These are phyloP conservation scores for Claviceps digitariae DNA, from an alignment of 2,329 filamentous ascomycete species.

Conservation along the genomic window DNA sequence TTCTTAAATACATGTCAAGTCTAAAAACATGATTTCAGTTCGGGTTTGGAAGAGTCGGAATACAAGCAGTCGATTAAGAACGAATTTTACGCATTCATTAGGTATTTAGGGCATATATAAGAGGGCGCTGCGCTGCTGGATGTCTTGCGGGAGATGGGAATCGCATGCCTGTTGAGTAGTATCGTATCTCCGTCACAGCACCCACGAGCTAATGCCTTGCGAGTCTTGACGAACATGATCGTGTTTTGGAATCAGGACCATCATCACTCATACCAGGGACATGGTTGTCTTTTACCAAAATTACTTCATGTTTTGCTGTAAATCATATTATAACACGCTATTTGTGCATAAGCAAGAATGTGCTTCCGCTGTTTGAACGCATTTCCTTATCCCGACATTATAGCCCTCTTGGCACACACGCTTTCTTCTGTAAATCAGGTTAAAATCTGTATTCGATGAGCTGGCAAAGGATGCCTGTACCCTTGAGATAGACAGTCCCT, in stretches of 20 bases:
- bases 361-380: conserved; percentile 2
- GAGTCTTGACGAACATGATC: not conserved
- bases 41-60: not conserved
- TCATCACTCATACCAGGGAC: not conserved
- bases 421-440: not conserved
- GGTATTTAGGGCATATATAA: not conserved
- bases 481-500: not conserved
- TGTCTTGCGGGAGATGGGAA: not conserved
- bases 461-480: not conserved
- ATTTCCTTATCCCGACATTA: not conserved
- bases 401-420: not conserved
- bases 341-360: conserved; percentile 3
- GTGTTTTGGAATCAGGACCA: not conserved
- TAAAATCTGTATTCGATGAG: not conserved
- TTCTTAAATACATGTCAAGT: not conserved
- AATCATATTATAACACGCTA: not conserved
- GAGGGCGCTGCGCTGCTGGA: not conserved
- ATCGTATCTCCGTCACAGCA: not conserved
- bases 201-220: not conserved
- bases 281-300: not conserved
- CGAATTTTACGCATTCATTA: not conserved
- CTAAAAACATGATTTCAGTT: not conserved
- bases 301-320: not conserved
- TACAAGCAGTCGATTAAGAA: not conserved
- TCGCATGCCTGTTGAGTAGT: not conserved